A percentile compares a stretch with the other conserved stretches of the same genome.
Evolutionary conservation across 306 rosid genomes (phyloP).

Genomic region (Cyamopsis tetragonoloba): DNA sequence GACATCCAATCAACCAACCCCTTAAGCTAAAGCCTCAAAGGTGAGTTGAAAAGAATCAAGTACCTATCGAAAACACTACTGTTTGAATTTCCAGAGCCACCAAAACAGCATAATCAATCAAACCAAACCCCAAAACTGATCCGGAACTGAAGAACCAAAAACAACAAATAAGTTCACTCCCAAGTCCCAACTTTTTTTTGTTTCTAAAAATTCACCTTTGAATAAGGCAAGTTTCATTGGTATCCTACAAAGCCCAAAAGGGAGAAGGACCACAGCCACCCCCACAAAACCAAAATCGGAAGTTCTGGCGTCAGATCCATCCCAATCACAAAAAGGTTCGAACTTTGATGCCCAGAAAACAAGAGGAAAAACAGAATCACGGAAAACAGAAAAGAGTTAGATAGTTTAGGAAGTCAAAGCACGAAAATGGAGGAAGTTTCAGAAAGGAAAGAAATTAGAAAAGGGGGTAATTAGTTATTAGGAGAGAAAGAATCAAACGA

Average conservation of each 20-base stretch:
- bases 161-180: neutral
- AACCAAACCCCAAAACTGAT: neutral
- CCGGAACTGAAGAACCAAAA: slow-evolving; percentile 11
- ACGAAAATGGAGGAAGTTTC: slow-evolving; percentile 30
- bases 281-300: neutral
- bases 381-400: neutral
- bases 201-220: no score
- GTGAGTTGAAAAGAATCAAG: no score
- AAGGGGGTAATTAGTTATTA: no score
- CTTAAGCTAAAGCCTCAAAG: no score
- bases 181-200: no score
- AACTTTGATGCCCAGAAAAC: slow-evolving; percentile 17
- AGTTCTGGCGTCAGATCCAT: slow-evolving; percentile 16
- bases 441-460: neutral
- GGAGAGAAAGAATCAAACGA: neutral
- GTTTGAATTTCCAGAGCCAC: slow-evolving; percentile 37
- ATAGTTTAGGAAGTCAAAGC: slow-evolving; percentile 12
- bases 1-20: slow-evolving; percentile 16
- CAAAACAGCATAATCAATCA: slow-evolving; percentile 35
- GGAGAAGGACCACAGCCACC: neutral
- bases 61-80: neutral
- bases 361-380: neutral
- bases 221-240: neutral
- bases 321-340: neutral
- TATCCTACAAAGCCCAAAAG: neutral